Base-by-base conservation (phyloP, 129 eudicot species). In the Solidago caesia region DNA sequence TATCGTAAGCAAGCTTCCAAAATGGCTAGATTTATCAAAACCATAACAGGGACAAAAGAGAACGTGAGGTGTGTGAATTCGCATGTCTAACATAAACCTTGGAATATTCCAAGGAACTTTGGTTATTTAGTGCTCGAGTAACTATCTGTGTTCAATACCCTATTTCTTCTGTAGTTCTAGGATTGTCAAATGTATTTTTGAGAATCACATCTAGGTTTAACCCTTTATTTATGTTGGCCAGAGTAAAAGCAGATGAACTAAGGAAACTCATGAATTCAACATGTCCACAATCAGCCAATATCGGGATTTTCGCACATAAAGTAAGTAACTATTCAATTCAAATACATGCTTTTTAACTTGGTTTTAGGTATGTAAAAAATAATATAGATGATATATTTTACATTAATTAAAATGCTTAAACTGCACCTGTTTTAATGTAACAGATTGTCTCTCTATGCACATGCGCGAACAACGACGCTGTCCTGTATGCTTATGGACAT, bases 301-400 rank as follows among this genome's bases (percentile, higher is more conserved):
- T 87, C 33, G 88, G 73, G 67, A 73, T 84, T 51, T 87, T 94
- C 75, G 97, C 93, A 1, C 89, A 94, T 83, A 90, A 87, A 88
- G 98, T 93, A 82, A 60, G 46, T 16, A 10, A 41, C 70, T 77
- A 5, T 33, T 44, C 46, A 29, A 64, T 64, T 64, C 48, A 74
- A 71, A 80, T 59, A 46, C 75, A 49, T 51, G 25, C 25, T 4
- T 66, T 46, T 63, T 44, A 60, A 11, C 15, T 42, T 47, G 21
- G 42, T 58, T 59, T 2, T 63, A 58, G 11, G 26, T 13, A 71
- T 26, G 6, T 10, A 26, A 43, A 60, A 1, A 64, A 26, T 7
- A 27, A 70, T 49, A 41, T 44, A 59, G 44, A 29, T 27, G 5
- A 29, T 53, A 56, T 27, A 46, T 2, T 33, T 39, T 29, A 47